phyloP scores from a whole-genome alignment of 257 asterid species.

The Solanum appendiculatum region DNA sequence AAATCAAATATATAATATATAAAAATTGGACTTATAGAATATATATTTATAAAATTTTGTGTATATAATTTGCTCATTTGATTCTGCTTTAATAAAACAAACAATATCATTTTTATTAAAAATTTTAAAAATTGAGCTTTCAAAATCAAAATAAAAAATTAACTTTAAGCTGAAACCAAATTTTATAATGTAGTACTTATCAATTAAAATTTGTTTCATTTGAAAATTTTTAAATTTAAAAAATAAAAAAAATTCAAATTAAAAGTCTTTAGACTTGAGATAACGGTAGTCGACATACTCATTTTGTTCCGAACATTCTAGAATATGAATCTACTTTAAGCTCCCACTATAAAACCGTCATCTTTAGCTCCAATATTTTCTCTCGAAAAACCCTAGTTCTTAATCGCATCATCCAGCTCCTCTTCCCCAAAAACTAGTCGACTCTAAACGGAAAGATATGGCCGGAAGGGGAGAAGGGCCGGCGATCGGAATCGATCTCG shows the following conservation, averaged over 20 bases:
- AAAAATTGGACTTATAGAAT: neutral
- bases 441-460: conserved; percentile 26
- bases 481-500: conserved; percentile 83
- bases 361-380: accelerated
- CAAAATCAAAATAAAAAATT: neutral
- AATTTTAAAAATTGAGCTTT: neutral
- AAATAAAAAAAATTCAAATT: neutral
- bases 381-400: conserved; percentile 21
- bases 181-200: neutral
- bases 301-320: conserved; percentile 39
- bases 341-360: conserved; percentile 3
- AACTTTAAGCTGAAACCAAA: neutral
- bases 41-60: no score
- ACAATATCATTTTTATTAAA: neutral
- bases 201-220: neutral
- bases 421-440: neutral
- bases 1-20: no score
- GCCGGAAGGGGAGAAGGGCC: conserved; percentile 86
- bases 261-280: neutral
- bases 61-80: no score
- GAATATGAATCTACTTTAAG: conserved; percentile 8
- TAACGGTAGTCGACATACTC: conserved; percentile 9
- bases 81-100: no score
- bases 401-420: neutral
- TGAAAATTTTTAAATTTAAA: neutral